These are phyloP conservation scores for Nannochloropsis oceanica DNA, from an alignment of 108 stramenopile genomes.

Conservation along the genomic window DNA sequence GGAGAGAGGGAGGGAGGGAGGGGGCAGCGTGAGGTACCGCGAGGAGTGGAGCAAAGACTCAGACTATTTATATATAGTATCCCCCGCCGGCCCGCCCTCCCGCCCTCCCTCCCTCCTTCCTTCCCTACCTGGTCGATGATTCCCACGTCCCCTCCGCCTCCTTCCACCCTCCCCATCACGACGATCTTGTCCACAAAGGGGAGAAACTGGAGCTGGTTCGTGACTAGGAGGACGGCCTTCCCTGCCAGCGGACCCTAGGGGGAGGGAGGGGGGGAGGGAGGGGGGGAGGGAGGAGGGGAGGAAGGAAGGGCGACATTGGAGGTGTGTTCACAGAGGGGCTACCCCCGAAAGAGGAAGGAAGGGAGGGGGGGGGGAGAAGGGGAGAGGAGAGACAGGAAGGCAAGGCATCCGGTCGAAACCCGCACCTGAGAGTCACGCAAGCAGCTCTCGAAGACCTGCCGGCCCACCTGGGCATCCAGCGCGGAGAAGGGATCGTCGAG, in stretches of 20 bases:
- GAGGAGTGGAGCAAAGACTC: neutral
- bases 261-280: neutral
- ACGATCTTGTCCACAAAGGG: constrained; percentile 43
- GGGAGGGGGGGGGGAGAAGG: too few relatives aligned
- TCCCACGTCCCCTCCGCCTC: constrained; percentile 41
- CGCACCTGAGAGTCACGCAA: constrained; percentile 40
- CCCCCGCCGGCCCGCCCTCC: neutral
- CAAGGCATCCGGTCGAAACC: too few relatives aligned
- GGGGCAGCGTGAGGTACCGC: neutral
- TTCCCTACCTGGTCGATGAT: constrained; percentile 23
- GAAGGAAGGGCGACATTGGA: neutral
- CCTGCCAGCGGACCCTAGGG: neutral
- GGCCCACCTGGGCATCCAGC: constrained; percentile 52
- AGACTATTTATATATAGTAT: neutral
- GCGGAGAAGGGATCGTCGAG: constrained; percentile 50
- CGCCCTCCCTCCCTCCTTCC: neutral
- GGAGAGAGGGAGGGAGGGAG: neutral
- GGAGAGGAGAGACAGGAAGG: too few relatives aligned
- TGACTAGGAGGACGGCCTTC: constrained; percentile 57
- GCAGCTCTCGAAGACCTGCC: constrained; percentile 60
- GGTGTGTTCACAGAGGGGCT: too few relatives aligned
- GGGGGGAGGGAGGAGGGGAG: neutral
- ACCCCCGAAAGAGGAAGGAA: too few relatives aligned
- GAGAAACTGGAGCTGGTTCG: constrained; percentile 81
- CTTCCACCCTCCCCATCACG: constrained; percentile 53